Evolutionary conservation across 176 grass and related monocot genomes (phyloP).

Genomic region (Phoenix dactylifera): DNA sequence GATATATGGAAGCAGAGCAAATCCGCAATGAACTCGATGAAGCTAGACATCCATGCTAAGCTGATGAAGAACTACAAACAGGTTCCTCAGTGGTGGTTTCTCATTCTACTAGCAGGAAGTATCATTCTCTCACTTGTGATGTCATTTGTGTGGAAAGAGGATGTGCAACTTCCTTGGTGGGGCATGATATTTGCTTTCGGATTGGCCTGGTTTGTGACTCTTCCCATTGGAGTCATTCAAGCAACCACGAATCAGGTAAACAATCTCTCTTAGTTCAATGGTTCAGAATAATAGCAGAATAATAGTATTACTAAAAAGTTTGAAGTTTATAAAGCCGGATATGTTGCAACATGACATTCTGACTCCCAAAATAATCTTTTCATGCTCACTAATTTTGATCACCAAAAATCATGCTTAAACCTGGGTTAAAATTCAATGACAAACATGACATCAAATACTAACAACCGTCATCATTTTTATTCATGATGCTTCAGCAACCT

Average conservation of each 20-base stretch:
- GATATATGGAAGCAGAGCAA: slow-evolving; percentile 95
- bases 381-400: too few relatives aligned
- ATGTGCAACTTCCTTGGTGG: slow-evolving; percentile 98
- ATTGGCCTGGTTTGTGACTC: slow-evolving; percentile 75
- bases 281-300: too few relatives aligned
- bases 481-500: slow-evolving; percentile 44
- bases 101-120: slow-evolving; percentile 69
- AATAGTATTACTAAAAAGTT: too few relatives aligned
- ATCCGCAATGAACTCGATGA: slow-evolving; percentile 48
- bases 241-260: slow-evolving; percentile 93
- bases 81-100: slow-evolving; percentile 98
- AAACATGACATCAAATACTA: too few relatives aligned
- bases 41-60: slow-evolving; percentile 70
- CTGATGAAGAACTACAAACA: slow-evolving; percentile 91
- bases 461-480: not conserved
- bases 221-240: slow-evolving; percentile 94
- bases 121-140: slow-evolving; percentile 64
- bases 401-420: too few relatives aligned
- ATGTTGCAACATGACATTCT: too few relatives aligned
- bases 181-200: slow-evolving; percentile 93
- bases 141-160: slow-evolving; percentile 70
- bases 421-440: too few relatives aligned
- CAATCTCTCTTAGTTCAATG: too few relatives aligned
- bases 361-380: too few relatives aligned
- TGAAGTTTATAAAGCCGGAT: too few relatives aligned